phyloP scores from a whole-genome alignment of 2,329 filamentous ascomycete species.

The Tricladium varicosporioides region DNA sequence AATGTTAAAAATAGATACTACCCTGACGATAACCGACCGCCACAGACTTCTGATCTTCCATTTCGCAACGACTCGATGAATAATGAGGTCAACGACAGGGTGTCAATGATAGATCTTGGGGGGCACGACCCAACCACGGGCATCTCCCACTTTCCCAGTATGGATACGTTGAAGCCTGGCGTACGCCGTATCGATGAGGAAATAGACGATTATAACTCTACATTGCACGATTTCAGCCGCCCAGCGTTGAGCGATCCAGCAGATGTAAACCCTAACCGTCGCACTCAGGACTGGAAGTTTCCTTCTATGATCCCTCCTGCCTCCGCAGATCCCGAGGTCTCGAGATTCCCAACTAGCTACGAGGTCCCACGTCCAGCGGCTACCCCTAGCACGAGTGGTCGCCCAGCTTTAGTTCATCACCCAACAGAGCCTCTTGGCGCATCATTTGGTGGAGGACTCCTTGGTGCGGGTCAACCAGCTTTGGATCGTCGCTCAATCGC shows the following conservation, averaged over 20 bases:
- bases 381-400: conserved; percentile 34
- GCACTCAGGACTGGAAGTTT: conserved; percentile 58
- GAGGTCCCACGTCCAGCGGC: conserved; percentile 25
- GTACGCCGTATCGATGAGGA: conserved; percentile 20
- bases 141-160: conserved; percentile 56
- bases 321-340: conserved; percentile 52
- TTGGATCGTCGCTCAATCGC: conserved; percentile 28
- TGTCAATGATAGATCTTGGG: conserved; percentile 60
- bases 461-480: conserved; percentile 6
- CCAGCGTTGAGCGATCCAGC: conserved; percentile 58
- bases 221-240: conserved; percentile 42
- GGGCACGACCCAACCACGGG: conserved; percentile 55
- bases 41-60: conserved; percentile 52
- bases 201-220: conserved; percentile 22
- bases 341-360: conserved; percentile 45
- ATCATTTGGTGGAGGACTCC: conserved; percentile 22
- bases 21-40: conserved; percentile 38
- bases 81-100: conserved; percentile 51
- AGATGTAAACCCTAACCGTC: conserved; percentile 50
- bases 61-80: conserved; percentile 54
- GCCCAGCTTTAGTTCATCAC: conserved; percentile 49
- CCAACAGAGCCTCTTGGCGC: conserved; percentile 48
- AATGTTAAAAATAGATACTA: conserved; percentile 59
- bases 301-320: conserved; percentile 52
- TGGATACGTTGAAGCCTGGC: conserved; percentile 53